These are phyloP conservation scores for Fusarium xyrophilum DNA, from an alignment of 2,329 filamentous ascomycete species.

Conservation along the genomic window DNA sequence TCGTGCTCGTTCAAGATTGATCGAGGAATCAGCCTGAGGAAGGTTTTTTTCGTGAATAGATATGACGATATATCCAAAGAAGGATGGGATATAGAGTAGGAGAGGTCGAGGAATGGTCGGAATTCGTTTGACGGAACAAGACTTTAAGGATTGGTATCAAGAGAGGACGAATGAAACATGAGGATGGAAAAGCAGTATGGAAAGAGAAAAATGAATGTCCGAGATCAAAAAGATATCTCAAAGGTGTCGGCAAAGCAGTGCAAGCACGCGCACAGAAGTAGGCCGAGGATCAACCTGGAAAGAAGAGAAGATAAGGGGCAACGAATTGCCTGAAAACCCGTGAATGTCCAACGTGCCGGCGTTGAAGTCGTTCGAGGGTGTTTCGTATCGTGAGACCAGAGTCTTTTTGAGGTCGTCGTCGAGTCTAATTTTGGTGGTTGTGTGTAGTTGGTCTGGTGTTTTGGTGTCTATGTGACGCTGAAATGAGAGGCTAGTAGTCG, in stretches of 20 bases:
- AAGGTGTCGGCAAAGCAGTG: conserved; percentile 36
- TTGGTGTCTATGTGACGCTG: conserved; percentile 34
- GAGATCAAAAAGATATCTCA: conserved; percentile 32
- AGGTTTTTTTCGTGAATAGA: conserved; percentile 32
- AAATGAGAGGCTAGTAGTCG: conserved; percentile 38
- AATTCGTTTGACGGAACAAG: conserved; percentile 23
- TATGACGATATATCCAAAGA: conserved; percentile 27
- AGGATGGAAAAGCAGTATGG: conserved; percentile 3
- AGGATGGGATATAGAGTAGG: conserved; percentile 1
- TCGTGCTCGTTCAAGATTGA: conserved; percentile 32
- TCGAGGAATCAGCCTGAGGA: conserved; percentile 30
- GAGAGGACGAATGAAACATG: conserved; percentile 15
- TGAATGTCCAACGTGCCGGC: conserved; percentile 38
- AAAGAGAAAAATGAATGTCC: conserved; percentile 30
- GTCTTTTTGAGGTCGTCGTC: conserved; percentile 23
- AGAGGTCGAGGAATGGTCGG: conserved; percentile 20
- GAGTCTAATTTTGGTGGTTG: conserved; percentile 16
- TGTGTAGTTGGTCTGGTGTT: conserved; percentile 6
- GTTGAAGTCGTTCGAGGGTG: conserved; percentile 29
- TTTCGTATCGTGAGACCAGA: conserved; percentile 15
- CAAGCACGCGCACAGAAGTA: conserved; percentile 46
- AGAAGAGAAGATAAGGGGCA: conserved; percentile 40
- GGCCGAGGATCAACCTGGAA: conserved; percentile 66
- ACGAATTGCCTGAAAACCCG: conserved; percentile 36
- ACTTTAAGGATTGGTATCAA: conserved; percentile 39